Evolutionary conservation across 2,329 filamentous ascomycete species (phyloP).

Genomic region (Clonostachys rosea): DNA sequence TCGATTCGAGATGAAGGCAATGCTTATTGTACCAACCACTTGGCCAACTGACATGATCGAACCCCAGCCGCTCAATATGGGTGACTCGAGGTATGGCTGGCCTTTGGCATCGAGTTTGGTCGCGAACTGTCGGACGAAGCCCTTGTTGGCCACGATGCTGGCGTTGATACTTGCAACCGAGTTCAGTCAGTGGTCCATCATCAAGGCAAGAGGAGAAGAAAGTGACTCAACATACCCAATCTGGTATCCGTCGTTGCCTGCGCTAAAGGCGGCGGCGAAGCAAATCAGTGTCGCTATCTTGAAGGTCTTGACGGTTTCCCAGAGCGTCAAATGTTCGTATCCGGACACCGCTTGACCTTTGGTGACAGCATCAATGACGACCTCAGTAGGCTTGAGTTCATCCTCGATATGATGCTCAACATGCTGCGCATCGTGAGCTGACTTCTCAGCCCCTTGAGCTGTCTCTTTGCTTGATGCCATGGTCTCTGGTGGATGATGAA

Average conservation of each 20-base stretch:
- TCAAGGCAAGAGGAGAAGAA: neutral
- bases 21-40: slow-evolving; percentile 25
- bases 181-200: too few relatives aligned
- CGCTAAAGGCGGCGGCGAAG: slow-evolving; percentile 16
- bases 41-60: slow-evolving; percentile 32
- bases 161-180: slow-evolving; percentile 19
- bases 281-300: slow-evolving; percentile 14
- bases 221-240: slow-evolving; percentile 10
- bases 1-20: slow-evolving; percentile 15
- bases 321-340: too few relatives aligned
- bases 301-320: slow-evolving; percentile 5
- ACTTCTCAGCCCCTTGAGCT: too few relatives aligned
- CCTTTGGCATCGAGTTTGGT: slow-evolving; percentile 14
- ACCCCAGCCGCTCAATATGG: slow-evolving; percentile 28
- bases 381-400: too few relatives aligned
- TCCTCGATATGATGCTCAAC: too few relatives aligned
- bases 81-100: slow-evolving; percentile 20
- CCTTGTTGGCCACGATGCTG: slow-evolving; percentile 28
- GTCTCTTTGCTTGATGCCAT: too few relatives aligned
- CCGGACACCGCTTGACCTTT: too few relatives aligned
- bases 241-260: slow-evolving; percentile 18
- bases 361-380: too few relatives aligned
- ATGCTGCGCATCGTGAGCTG: too few relatives aligned
- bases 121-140: slow-evolving; percentile 26
- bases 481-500: too few relatives aligned